Evolutionary conservation across 1,139 yeast species (phyloP).

Genomic region (Wickerhamiella infanticola): DNA sequence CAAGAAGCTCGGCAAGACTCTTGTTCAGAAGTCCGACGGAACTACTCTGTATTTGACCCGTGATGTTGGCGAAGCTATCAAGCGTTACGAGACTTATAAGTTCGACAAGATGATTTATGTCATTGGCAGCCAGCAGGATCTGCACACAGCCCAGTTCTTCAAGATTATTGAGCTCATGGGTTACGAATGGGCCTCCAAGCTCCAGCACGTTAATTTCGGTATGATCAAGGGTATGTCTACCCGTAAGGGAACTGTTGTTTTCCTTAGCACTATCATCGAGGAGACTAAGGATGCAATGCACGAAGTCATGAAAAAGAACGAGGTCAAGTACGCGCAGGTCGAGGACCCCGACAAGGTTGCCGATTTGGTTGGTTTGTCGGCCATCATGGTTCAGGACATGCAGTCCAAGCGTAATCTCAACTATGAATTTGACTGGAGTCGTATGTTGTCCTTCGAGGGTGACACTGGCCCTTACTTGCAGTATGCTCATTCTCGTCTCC

Average conservation of each 20-base stretch:
- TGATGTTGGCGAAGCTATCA: slow-evolving; percentile 94
- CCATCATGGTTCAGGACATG: slow-evolving; percentile 99
- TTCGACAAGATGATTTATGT: slow-evolving; percentile 96
- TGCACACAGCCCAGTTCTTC: slow-evolving; percentile 87
- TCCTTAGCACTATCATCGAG: slow-evolving; percentile 83
- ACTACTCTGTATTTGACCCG: slow-evolving; percentile 88
- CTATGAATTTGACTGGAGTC: slow-evolving; percentile 94
- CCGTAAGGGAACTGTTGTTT: slow-evolving; percentile 95
- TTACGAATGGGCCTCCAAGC: slow-evolving; percentile 66
- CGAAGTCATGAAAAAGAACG: slow-evolving; percentile 91
- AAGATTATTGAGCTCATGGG: slow-evolving; percentile 91
- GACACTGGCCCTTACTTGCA: slow-evolving; percentile 99
- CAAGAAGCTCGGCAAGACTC: slow-evolving; percentile 87
- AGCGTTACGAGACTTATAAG: slow-evolving; percentile 67
- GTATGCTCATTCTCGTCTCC: slow-evolving; percentile 94
- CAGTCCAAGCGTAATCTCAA: slow-evolving; percentile 93
- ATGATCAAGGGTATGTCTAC: slow-evolving; percentile 99
- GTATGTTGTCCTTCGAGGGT: slow-evolving; percentile 97
- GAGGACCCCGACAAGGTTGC: slow-evolving; percentile 93
- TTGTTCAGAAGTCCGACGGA: slow-evolving; percentile 92
- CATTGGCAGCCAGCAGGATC: slow-evolving; percentile 90
- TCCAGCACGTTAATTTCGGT: slow-evolving; percentile 85
- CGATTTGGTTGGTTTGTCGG: slow-evolving; percentile 89
- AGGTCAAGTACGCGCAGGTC: slow-evolving; percentile 80
- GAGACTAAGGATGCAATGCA: slow-evolving; percentile 94